phyloP scores from a whole-genome alignment of 345 rosid genomes.

The Populus alba region DNA sequence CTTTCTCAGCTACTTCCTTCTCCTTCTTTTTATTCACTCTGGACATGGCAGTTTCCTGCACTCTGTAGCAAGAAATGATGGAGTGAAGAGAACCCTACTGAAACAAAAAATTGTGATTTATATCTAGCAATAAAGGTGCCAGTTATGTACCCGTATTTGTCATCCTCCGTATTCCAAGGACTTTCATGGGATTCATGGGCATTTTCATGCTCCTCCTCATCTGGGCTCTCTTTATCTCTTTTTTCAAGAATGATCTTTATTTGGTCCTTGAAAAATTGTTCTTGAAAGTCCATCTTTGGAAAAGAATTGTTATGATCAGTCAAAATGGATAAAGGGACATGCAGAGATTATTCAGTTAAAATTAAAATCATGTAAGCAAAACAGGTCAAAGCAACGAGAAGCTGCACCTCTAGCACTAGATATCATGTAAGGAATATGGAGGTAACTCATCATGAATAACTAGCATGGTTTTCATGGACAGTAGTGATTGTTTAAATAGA shows the following conservation, averaged over 20 bases:
- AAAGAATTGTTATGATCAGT: background rate
- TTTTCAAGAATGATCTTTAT: slow-evolving; percentile 41
- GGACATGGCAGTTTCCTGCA: background rate
- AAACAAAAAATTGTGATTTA: background rate
- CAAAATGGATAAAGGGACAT: background rate
- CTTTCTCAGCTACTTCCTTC: background rate
- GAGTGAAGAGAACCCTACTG: background rate
- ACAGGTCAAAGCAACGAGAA: background rate
- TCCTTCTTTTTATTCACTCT: background rate
- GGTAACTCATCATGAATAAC: background rate
- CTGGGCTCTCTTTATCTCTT: slow-evolving; percentile 53
- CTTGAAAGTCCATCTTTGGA: slow-evolving; percentile 61
- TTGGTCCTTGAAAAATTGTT: slow-evolving; percentile 58
- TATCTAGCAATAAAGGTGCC: background rate
- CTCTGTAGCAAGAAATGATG: background rate
- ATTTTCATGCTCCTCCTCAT: slow-evolving; percentile 60
- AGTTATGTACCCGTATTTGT: background rate
- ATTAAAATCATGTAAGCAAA: background rate
- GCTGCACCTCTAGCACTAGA: background rate
- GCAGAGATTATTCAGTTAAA: background rate
- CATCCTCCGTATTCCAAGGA: slow-evolving; percentile 6
- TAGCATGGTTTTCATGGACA: background rate
- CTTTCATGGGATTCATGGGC: slow-evolving; percentile 33
- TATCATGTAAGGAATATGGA: background rate
- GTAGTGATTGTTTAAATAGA: background rate